Evolutionary conservation across 768 basidiomycete species (phyloP).

Genomic region (Chlorophyllum brunneum): DNA sequence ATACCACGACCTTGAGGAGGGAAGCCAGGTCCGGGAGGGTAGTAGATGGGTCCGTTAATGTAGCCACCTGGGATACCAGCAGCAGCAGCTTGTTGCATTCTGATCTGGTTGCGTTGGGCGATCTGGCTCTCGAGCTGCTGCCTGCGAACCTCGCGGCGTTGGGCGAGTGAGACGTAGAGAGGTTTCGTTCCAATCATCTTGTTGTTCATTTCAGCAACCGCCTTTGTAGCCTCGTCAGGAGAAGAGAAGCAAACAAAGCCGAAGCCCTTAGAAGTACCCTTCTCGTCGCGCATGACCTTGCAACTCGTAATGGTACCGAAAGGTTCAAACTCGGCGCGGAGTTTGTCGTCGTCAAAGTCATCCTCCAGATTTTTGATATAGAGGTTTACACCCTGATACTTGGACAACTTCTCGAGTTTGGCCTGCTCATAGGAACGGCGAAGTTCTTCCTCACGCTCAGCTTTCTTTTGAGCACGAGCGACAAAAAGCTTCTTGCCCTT

Average conservation of each 20-base stretch:
- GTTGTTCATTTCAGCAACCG: conserved; percentile 99
- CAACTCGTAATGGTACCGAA: conserved; percentile 97
- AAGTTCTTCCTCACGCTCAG: conserved; percentile 96
- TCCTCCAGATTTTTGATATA: conserved; percentile 99
- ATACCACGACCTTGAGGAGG: conserved; percentile 76
- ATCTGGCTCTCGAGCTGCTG: conserved; percentile 99
- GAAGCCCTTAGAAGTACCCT: conserved; percentile 89
- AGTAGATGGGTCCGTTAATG: conserved; percentile 85
- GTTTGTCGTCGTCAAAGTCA: conserved; percentile 95
- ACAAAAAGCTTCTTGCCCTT: conserved; percentile 92
- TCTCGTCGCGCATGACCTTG: conserved; percentile 99
- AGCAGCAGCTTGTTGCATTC: conserved; percentile 93
- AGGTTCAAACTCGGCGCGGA: conserved; percentile 93
- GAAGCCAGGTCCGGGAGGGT: conserved; percentile 78
- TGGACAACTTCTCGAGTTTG: conserved; percentile 96
- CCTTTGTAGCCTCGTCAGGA: conserved; percentile 98
- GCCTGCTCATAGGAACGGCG: conserved; percentile 91
- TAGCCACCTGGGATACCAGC: conserved; percentile 80
- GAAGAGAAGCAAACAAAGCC: conserved; percentile 99
- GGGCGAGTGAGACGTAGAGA: conserved; percentile 96
- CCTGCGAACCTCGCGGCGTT: conserved; percentile 95
- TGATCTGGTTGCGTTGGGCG: conserved; percentile 94
- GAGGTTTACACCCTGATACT: conserved; percentile 98
- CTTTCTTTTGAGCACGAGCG: conserved; percentile 96
- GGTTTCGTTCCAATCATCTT: conserved; percentile 99